phyloP scores from a whole-genome alignment of 768 basidiomycete species.

The Chalciporus pseudorubinellus region DNA sequence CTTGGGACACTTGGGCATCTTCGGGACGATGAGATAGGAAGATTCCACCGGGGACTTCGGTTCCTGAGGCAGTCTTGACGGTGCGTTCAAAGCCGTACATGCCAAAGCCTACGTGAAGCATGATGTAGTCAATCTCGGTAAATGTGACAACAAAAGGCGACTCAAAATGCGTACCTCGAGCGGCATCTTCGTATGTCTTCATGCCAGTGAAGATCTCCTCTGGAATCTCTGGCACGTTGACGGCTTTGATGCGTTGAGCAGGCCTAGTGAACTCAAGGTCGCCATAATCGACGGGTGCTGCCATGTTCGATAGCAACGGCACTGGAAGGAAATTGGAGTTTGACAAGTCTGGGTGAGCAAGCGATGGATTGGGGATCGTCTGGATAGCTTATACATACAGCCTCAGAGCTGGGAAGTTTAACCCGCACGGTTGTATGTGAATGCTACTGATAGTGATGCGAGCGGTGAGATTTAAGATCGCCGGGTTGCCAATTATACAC shows the following conservation, averaged over 20 bases:
- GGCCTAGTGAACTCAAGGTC: conserved; percentile 37
- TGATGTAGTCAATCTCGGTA: too few species aligned
- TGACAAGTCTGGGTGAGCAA: neutral
- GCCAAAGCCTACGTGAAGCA: conserved; percentile 22
- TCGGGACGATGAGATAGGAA: conserved; percentile 40
- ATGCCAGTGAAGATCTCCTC: conserved; percentile 35
- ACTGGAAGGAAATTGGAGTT: neutral
- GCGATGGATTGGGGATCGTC: neutral
- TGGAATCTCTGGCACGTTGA: conserved; percentile 34
- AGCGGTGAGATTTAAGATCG: conserved; percentile 9
- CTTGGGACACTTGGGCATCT: conserved; percentile 37
- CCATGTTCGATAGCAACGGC: conserved; percentile 17
- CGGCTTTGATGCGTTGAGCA: too few species aligned
- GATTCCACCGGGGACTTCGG: conserved; percentile 19
- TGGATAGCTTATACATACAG: neutral
- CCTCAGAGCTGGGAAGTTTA: neutral
- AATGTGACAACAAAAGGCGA: too few species aligned
- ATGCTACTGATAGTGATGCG: neutral
- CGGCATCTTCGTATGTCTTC: conserved; percentile 39
- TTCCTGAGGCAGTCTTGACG: conserved; percentile 7
- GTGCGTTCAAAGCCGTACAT: conserved; percentile 28
- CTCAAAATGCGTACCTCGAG: conserved; percentile 26
- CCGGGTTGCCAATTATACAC: neutral
- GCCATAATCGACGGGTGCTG: conserved; percentile 25
- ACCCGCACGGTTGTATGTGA: too few species aligned